These are phyloP conservation scores for Paramyrothecium roridum DNA, from an alignment of 2,329 filamentous ascomycete genomes.

Conservation along the genomic window DNA sequence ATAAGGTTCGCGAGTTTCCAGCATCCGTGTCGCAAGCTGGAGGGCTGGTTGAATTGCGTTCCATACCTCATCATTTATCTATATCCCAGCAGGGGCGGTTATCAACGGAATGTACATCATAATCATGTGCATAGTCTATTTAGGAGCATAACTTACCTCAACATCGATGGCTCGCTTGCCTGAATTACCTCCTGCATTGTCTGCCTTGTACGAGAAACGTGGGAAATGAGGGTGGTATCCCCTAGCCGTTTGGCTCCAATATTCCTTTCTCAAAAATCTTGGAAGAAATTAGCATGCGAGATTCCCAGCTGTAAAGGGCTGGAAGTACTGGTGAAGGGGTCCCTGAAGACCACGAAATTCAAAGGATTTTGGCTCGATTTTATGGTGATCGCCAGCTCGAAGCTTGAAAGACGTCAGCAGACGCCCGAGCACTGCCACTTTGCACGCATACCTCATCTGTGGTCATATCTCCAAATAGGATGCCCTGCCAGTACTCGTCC, in stretches of 20 bases:
- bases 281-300: too few species aligned
- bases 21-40: slow-evolving; percentile 18
- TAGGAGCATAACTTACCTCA: too few species aligned
- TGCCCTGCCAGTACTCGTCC: slow-evolving; percentile 27
- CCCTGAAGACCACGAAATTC: slow-evolving; percentile 11
- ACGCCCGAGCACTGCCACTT: background rate
- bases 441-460: slow-evolving; percentile 22
- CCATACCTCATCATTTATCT: slow-evolving; percentile 23
- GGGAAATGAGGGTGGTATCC: too few species aligned
- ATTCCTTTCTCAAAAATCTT: too few species aligned
- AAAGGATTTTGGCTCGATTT: background rate
- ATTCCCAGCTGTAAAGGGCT: background rate
- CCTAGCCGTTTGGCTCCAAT: too few species aligned
- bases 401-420: background rate
- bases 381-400: background rate
- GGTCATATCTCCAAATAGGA: slow-evolving; percentile 22
- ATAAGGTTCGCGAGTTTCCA: slow-evolving; percentile 14
- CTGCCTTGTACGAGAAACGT: too few species aligned
- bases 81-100: background rate
- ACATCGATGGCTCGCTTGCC: too few species aligned
- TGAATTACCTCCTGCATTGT: too few species aligned
- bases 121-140: too few species aligned
- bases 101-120: too few species aligned
- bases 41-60: slow-evolving; percentile 22
- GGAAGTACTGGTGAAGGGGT: slow-evolving; percentile 18